These are phyloP conservation scores for Heliosperma pusillum DNA, from an alignment of 148 eudicot species.

Conservation along the genomic window DNA sequence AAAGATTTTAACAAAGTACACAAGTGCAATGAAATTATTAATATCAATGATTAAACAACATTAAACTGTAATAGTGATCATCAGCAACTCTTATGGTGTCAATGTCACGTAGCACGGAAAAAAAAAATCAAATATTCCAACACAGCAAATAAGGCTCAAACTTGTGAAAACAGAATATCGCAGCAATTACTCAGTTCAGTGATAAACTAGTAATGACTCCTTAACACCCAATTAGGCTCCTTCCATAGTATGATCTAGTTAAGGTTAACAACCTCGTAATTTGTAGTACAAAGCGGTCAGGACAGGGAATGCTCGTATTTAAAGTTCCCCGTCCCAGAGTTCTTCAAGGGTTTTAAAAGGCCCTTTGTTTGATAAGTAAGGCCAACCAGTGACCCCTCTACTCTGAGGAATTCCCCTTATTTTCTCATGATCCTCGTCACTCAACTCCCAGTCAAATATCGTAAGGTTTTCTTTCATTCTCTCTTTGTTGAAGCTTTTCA, in stretches of 20 bases:
- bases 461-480: slow-evolving; percentile 66
- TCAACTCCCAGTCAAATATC: slow-evolving; percentile 64
- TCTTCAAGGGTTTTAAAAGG: slow-evolving; percentile 40
- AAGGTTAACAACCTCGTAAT: not conserved
- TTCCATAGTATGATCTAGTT: not conserved
- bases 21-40: not conserved
- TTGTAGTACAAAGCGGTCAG: not conserved
- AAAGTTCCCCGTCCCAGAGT: slow-evolving; percentile 48
- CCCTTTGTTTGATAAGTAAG: slow-evolving; percentile 36
- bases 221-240: not conserved
- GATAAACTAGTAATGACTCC: slow-evolving; percentile 6
- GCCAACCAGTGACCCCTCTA: slow-evolving; percentile 52
- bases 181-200: not conserved
- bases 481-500: slow-evolving; percentile 67
- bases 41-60: not conserved
- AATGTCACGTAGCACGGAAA: too few relatives aligned
- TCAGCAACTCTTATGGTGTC: not conserved
- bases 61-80: not conserved
- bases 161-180: not conserved
- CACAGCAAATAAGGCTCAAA: not conserved
- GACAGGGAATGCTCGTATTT: not conserved
- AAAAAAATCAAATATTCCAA: not conserved
- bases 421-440: slow-evolving; percentile 46
- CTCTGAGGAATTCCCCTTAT: slow-evolving; percentile 58
- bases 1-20: too few relatives aligned